Conservation (phyloP, 2,329 filamentous ascomycete genomes). For the Erysiphe pulchra region DNA sequence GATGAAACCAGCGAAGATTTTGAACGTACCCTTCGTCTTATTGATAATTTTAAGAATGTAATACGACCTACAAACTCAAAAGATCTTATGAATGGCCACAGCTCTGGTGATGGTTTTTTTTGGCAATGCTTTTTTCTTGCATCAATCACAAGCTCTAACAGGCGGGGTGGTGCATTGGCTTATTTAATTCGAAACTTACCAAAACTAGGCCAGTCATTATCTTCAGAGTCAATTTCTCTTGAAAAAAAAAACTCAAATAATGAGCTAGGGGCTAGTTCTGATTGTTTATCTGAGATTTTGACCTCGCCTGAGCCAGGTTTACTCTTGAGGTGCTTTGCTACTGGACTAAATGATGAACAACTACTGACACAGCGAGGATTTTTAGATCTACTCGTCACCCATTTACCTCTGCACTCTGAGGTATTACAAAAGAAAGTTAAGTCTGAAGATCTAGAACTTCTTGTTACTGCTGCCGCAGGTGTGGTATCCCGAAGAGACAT, state of each 20-base stretch:
- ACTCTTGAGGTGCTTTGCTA: constrained; percentile 72
- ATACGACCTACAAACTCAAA: constrained; percentile 29
- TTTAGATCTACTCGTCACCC: constrained; percentile 71
- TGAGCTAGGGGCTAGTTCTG: constrained; percentile 17
- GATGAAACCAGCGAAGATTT: constrained; percentile 97
- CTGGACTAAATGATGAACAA: constrained; percentile 68
- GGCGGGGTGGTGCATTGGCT: constrained; percentile 65
- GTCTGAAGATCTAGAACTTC: constrained; percentile 48
- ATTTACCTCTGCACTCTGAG: constrained; percentile 61
- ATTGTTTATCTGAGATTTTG: constrained; percentile 36
- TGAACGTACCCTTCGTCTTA: constrained; percentile 53
- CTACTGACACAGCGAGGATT: constrained; percentile 83
- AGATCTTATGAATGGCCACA: constrained; percentile 25
- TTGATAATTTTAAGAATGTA: constrained; percentile 51
- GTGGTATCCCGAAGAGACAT: constrained; percentile 83
- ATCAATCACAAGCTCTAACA: constrained; percentile 66
- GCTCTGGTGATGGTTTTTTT: constrained; percentile 59
- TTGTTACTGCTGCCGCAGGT: constrained; percentile 60
- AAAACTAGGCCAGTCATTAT: constrained; percentile 25
- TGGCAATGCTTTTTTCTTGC: constrained; percentile 97
- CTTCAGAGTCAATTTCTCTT: constrained; percentile 11
- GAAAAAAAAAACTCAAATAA: constrained; percentile 9
- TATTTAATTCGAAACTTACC: constrained; percentile 65
- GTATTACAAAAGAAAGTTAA: constrained; percentile 57
- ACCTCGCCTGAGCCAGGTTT: constrained; percentile 79